Conservation (phyloP, 176 grass and related monocot genomes). For the sorghum (Sorghum bicolor) region DNA sequence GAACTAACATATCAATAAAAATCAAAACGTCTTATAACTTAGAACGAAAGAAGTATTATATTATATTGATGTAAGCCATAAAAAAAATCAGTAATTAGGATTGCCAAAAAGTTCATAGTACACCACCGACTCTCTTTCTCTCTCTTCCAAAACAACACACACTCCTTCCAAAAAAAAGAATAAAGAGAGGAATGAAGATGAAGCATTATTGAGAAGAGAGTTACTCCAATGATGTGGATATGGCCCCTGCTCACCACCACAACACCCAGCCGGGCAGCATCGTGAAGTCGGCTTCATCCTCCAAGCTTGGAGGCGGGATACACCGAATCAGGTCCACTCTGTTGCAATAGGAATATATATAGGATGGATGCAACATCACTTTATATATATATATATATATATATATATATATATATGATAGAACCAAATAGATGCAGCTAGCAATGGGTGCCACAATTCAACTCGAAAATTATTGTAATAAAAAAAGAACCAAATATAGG, state of each 20-base stretch:
- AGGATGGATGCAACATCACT: background rate
- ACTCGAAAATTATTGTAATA: background rate
- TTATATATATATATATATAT: no score
- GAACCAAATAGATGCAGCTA: no score
- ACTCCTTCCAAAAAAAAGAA: background rate
- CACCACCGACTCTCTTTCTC: no score
- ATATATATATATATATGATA: no score
- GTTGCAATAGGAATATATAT: background rate
- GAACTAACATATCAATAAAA: no score
- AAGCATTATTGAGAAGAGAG: background rate
- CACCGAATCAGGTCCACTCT: background rate
- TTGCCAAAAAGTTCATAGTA: background rate
- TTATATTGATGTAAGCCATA: no score
- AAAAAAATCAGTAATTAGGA: background rate
- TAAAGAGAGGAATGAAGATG: background rate
- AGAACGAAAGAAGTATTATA: no score
- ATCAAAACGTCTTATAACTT: no score
- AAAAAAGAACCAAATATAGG: background rate
- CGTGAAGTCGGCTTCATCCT: background rate
- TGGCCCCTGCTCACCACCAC: background rate
- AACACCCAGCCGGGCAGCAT: background rate
- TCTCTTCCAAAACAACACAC: no score
- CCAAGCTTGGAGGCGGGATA: background rate
- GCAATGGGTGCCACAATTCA: background rate
- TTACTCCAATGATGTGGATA: background rate